Evolutionary conservation across 106 monocot species (phyloP).

Genomic region (Alisma plantagoaquatica): DNA sequence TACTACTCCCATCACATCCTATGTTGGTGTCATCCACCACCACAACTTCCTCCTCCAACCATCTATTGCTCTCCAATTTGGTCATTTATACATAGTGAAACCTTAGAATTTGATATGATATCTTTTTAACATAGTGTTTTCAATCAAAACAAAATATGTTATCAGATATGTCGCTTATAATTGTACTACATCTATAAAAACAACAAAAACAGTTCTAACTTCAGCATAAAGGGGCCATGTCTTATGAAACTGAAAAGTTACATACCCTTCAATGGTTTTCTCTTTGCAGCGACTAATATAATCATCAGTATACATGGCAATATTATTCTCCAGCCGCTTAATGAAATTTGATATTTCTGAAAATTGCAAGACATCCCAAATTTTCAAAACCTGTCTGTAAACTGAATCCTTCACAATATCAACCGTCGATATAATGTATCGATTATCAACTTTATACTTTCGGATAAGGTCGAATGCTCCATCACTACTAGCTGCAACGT

Average conservation of each 20-base stretch:
- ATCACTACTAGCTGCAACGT: background rate
- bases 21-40: no score
- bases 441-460: constrained; percentile 21
- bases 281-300: constrained; percentile 28
- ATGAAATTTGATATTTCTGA: constrained; percentile 12
- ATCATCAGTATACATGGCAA: constrained; percentile 35
- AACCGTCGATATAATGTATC: constrained; percentile 35
- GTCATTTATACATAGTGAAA: no score
- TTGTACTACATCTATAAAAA: no score
- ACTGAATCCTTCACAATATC: constrained; percentile 26
- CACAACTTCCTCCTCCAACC: no score
- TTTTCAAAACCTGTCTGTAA: constrained; percentile 35
- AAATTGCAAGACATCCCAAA: constrained; percentile 36
- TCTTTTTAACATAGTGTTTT: no score
- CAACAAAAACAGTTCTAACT: background rate
- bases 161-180: no score
- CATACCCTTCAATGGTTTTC: constrained; percentile 30
- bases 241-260: no score
- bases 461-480: constrained; percentile 19
- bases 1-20: no score
- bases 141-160: no score
- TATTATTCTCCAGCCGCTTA: constrained; percentile 26
- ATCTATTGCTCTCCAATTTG: no score
- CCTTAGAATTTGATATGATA: no score
- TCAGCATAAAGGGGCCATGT: background rate